Conservation (phyloP, 108 stramenopile species). For the Seminavis robusta region DNA sequence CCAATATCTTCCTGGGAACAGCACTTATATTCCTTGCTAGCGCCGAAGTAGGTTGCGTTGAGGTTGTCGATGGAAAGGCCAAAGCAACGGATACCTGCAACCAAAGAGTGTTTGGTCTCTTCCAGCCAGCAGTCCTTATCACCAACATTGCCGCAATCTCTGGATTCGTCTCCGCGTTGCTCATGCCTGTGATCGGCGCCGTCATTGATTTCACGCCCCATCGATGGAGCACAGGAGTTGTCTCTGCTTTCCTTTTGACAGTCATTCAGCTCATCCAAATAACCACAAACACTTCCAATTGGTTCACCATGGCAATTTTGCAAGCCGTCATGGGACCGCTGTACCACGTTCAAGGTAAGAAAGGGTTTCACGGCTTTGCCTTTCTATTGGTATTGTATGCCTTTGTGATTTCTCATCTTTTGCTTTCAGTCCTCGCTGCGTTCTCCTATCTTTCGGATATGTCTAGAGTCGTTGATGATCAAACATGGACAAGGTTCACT, state of each 20-base stretch:
- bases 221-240: constrained; percentile 30
- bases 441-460: constrained; percentile 53
- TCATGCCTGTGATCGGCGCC: constrained; percentile 57
- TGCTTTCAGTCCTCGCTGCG: constrained; percentile 10
- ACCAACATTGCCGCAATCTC: constrained; percentile 47
- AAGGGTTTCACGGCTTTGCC: constrained; percentile 33
- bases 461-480: constrained; percentile 33
- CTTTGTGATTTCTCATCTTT: too few species aligned
- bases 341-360: constrained; percentile 42
- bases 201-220: constrained; percentile 58
- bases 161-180: constrained; percentile 35
- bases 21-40: constrained; percentile 35
- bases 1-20: constrained; percentile 46
- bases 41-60: constrained; percentile 30
- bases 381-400: constrained; percentile 21
- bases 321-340: constrained; percentile 50
- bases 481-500: constrained; percentile 23
- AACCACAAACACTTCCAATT: constrained; percentile 33
- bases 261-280: constrained; percentile 51
- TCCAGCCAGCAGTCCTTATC: constrained; percentile 46
- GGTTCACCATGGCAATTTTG: constrained; percentile 64
- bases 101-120: constrained; percentile 38
- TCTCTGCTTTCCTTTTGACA: constrained; percentile 15
- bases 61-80: constrained; percentile 6
- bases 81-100: constrained; percentile 7